Evolutionary conservation across 2,329 filamentous ascomycete species (phyloP).

Genomic region (Xylariaceae sp.): DNA sequence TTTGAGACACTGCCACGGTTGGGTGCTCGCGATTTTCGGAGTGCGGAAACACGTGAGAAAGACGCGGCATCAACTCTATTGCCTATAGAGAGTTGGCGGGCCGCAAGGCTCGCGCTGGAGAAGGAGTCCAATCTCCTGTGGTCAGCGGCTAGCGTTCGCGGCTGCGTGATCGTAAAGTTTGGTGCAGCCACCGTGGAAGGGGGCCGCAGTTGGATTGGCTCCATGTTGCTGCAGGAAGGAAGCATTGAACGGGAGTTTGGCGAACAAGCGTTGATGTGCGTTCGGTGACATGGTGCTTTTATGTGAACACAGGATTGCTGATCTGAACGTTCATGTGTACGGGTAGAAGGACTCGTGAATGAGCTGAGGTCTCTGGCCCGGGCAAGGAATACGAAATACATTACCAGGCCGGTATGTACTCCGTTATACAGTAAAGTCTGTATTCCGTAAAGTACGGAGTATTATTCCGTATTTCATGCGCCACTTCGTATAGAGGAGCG

Average conservation of each 20-base stretch:
- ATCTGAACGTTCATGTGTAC: neutral
- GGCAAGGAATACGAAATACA: too few relatives aligned
- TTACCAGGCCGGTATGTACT: too few relatives aligned
- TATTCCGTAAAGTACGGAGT: too few relatives aligned
- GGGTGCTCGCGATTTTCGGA: constrained; percentile 73
- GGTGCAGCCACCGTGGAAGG: constrained; percentile 77
- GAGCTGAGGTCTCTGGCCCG: too few relatives aligned
- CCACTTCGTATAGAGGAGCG: too few relatives aligned
- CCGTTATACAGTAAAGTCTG: too few relatives aligned
- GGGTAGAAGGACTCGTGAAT: neutral
- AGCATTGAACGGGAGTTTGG: constrained; percentile 70
- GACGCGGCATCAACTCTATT: constrained; percentile 37
- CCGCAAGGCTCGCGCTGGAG: constrained; percentile 55
- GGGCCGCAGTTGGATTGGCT: constrained; percentile 72
- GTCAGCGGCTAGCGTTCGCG: constrained; percentile 75
- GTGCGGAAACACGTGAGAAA: constrained; percentile 43
- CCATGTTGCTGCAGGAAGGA: constrained; percentile 70
- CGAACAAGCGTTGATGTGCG: constrained; percentile 73
- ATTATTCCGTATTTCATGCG: too few relatives aligned
- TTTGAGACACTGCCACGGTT: constrained; percentile 77
- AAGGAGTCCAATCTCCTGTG: constrained; percentile 62
- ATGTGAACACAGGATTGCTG: neutral
- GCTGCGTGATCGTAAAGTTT: constrained; percentile 89
- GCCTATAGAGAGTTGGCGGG: constrained; percentile 50
- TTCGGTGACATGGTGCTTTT: constrained; percentile 42